Evolutionary conservation across 2,329 filamentous ascomycete species (phyloP).

Genomic region (Penicillium janthinellum): DNA sequence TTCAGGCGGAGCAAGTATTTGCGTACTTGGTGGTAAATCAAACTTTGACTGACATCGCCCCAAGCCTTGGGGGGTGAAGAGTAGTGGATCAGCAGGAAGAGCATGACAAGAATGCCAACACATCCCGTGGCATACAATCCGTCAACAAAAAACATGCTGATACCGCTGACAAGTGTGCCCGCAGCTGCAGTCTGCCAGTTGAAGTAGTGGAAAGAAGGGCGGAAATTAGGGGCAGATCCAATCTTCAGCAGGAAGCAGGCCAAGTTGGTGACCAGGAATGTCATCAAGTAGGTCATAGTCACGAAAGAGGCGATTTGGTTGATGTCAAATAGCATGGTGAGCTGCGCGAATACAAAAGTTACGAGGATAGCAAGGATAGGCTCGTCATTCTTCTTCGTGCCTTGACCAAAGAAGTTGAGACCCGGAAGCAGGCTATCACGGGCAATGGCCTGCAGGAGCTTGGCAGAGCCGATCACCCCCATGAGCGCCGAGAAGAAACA

Average conservation of each 20-base stretch:
- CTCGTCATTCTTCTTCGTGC: conserved; percentile 71
- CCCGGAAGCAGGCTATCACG: conserved; percentile 78
- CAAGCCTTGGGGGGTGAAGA: conserved; percentile 82
- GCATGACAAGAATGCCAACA: conserved; percentile 70
- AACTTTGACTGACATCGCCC: conserved; percentile 86
- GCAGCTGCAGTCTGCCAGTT: conserved; percentile 78
- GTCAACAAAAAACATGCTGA: conserved; percentile 89
- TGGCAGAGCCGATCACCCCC: conserved; percentile 83
- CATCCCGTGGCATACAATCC: conserved; percentile 76
- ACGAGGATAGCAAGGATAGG: conserved; percentile 74
- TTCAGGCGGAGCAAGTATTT: conserved; percentile 83
- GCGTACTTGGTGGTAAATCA: conserved; percentile 85
- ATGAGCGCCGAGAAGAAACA: conserved; percentile 84
- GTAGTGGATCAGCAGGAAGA: conserved; percentile 85
- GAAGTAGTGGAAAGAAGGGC: conserved; percentile 86
- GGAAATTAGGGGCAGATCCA: conserved; percentile 83
- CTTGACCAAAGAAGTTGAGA: conserved; percentile 71
- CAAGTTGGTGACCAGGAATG: conserved; percentile 84
- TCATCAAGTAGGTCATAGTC: conserved; percentile 91
- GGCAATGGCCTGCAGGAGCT: conserved; percentile 79
- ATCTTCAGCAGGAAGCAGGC: conserved; percentile 86
- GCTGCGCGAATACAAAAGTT: conserved; percentile 73
- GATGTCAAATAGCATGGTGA: conserved; percentile 79
- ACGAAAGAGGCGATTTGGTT: conserved; percentile 89
- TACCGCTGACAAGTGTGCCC: conserved; percentile 73